Percentiles rank a stretch among this genome's conserved stretches.
phyloP scores from a whole-genome alignment of 2,329 filamentous ascomycete species.

The Arthrobotrys megalospora region DNA sequence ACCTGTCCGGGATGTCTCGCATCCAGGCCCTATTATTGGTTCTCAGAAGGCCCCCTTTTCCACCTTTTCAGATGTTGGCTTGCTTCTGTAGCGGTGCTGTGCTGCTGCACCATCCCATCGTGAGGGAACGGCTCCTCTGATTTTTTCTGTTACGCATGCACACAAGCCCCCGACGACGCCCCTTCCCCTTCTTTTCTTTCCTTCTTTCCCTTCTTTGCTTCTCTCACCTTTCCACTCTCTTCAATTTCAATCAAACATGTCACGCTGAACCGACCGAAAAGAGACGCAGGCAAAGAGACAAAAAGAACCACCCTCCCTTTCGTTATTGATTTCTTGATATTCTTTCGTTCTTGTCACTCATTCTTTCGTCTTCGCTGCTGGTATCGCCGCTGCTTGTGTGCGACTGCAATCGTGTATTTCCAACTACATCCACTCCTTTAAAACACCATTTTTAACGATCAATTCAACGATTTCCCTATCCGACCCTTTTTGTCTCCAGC shows the following conservation, averaged over 20 bases:
- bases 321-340: conserved; percentile 35
- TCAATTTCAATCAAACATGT: conserved; percentile 61
- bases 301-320: conserved; percentile 56
- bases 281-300: conserved; percentile 28
- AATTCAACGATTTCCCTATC: conserved; percentile 15
- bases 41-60: conserved; percentile 35
- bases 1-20: conserved; percentile 39
- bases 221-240: conserved; percentile 45
- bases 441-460: conserved; percentile 27
- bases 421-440: conserved; percentile 54
- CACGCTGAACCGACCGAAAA: conserved; percentile 57
- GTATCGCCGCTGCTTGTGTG: conserved; percentile 19
- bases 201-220: conserved; percentile 38
- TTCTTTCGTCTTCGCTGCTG: conserved; percentile 26
- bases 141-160: conserved; percentile 30
- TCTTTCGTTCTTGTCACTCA: conserved; percentile 48
- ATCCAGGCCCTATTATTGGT: conserved; percentile 40
- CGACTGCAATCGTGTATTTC: conserved; percentile 33
- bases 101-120: conserved; percentile 29
- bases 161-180: conserved; percentile 23
- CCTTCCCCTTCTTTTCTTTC: conserved; percentile 46
- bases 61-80: conserved; percentile 29
- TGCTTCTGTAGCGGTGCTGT: conserved; percentile 17
- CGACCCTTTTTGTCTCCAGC: conserved; percentile 31
- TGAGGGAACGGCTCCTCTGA: conserved; percentile 20